Percentiles rank a stretch among this genome's conserved stretches.
Conservation (phyloP, 345 rosid genomes). For the Lepidium aucheri region DNA sequence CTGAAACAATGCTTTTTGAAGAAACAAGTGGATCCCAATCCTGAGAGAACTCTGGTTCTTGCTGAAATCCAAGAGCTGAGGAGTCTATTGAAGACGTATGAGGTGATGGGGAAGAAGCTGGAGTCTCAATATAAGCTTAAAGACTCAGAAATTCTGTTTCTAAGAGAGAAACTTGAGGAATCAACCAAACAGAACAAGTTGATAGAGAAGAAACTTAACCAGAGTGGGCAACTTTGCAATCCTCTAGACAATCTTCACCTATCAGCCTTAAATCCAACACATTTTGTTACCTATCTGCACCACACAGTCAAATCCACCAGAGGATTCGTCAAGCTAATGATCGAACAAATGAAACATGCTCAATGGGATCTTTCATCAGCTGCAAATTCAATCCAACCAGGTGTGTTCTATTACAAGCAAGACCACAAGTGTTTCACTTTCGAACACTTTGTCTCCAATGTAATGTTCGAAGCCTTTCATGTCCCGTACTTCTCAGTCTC, state of each 20-base stretch:
- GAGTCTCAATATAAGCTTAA: slow-evolving; percentile 65
- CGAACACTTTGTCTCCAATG: slow-evolving; percentile 64
- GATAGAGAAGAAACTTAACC: slow-evolving; percentile 59
- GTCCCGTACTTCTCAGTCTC: slow-evolving; percentile 44
- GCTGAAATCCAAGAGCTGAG: slow-evolving; percentile 84
- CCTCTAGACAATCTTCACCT: slow-evolving; percentile 42
- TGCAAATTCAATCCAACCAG: slow-evolving; percentile 49
- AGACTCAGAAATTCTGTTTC: slow-evolving; percentile 60
- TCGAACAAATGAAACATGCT: slow-evolving; percentile 57
- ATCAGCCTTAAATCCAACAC: slow-evolving; percentile 46
- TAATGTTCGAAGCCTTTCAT: slow-evolving; percentile 54
- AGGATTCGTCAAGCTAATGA: slow-evolving; percentile 58
- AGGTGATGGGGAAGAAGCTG: slow-evolving; percentile 59
- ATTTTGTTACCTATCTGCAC: slow-evolving; percentile 47
- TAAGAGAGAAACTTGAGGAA: slow-evolving; percentile 55
- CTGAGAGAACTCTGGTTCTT: slow-evolving; percentile 35
- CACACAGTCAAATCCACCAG: slow-evolving; percentile 58
- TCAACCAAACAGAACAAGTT: slow-evolving; percentile 37
- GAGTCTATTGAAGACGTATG: slow-evolving; percentile 51
- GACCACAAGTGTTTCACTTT: slow-evolving; percentile 79
- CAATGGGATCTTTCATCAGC: slow-evolving; percentile 74
- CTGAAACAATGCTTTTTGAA: slow-evolving; percentile 68
- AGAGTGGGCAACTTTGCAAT: slow-evolving; percentile 46
- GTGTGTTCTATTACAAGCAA: slow-evolving; percentile 47
- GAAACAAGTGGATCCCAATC: slow-evolving; percentile 65